Conservation (phyloP, 257 asterid genomes). For the Gentiana straminea region DNA sequence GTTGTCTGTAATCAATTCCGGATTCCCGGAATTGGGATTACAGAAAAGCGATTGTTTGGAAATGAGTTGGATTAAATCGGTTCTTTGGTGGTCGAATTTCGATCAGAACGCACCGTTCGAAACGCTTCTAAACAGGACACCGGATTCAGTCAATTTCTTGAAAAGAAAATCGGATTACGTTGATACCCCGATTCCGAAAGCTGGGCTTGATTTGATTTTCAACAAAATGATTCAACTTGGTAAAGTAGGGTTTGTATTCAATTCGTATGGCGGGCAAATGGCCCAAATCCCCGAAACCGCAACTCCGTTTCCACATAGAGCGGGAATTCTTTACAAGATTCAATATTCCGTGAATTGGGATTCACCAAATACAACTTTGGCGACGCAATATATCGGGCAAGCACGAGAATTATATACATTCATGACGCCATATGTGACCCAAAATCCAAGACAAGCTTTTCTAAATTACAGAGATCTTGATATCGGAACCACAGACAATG, state of each 20-base stretch:
- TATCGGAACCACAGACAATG: too few species aligned
- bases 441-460: too few species aligned
- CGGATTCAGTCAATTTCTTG: background rate
- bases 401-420: slow-evolving; percentile 8
- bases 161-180: too few species aligned
- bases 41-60: background rate
- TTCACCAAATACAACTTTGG: slow-evolving; percentile 9
- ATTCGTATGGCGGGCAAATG: background rate
- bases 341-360: background rate
- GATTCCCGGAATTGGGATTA: slow-evolving; percentile 1
- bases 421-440: slow-evolving; percentile 14
- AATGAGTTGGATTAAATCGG: slow-evolving; percentile 15
- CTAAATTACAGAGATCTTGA: too few species aligned
- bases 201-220: slow-evolving; percentile 19
- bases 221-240: slow-evolving; percentile 16
- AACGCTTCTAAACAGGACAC: background rate
- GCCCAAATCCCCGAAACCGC: background rate
- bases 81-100: too few species aligned
- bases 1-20: background rate
- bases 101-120: too few species aligned
- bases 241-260: background rate
- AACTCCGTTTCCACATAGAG: slow-evolving; percentile 7
- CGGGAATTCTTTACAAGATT: too few species aligned
- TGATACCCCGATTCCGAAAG: slow-evolving; percentile 11
- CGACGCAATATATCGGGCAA: background rate